Evolutionary conservation across 2,329 filamentous ascomycete genomes (phyloP), one percentile per base, ranked within the genome.

Genomic region (Alternaria triticimaculans): DNA sequence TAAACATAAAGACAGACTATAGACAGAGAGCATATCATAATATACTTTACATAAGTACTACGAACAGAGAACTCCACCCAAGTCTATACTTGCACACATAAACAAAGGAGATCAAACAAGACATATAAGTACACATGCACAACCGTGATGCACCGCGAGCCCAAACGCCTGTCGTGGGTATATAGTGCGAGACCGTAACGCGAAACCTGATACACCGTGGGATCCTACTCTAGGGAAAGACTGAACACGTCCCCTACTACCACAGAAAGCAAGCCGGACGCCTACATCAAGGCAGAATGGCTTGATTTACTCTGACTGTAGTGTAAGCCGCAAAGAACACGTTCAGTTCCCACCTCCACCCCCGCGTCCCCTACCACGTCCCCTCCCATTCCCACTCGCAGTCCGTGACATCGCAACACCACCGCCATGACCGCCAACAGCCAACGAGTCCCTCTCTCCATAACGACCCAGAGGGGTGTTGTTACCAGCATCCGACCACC

Each of bases 331-430:
- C 8, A 18, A 18, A 8, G 15, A 1, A 41, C 33, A n/a, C 4
- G 33, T 10, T 41, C 37, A 41, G 37, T 41, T 41, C 1, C 37
- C 37, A 2, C 37, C 37, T 41, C 37, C 61, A 57, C 62, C 64
- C 28, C 66, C 70, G 48, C 69, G 61, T 37, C 72, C 72, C 50
- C 76, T 66, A 6, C 78, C 78, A 20, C 76, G 72, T 25, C 76
- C 71, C 20, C 78, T 67, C 18, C 80, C 80, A 59, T 68, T 73
- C 18, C 78, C 80, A 58, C 80, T 82, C 2, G 75, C 80, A 15
- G 74, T 80, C 58, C 80, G 69, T 46, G 71, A 65, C 80, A 82
- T 82, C 1, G 70, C 68, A 11, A 80, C 69, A 45, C 72, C 71
- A 8, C 78, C 78, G 1, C 71, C 68, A 46, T 74, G 69, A 3